phyloP scores from a whole-genome alignment of 441 rosid genomes.

The Populus trichocarpa region DNA sequence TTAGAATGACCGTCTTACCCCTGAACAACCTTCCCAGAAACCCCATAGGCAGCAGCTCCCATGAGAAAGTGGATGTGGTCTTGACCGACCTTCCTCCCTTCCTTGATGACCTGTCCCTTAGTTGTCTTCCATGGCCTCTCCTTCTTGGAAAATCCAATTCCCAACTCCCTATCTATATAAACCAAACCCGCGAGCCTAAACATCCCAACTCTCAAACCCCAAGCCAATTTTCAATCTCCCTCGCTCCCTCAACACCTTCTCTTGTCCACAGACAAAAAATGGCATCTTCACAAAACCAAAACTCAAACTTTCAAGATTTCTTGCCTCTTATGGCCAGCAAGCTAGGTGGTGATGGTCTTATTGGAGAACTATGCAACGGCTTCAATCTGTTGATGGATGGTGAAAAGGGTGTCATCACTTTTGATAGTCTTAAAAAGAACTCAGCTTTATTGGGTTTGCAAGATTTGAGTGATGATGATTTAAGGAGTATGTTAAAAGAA shows the following conservation, averaged over 20 bases:
- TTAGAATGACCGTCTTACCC: conserved; percentile 30
- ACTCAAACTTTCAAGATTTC: conserved; percentile 37
- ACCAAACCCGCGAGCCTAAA: background rate
- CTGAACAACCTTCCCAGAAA: conserved; percentile 32
- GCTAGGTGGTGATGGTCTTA: conserved; percentile 59
- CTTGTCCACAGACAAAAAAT: conserved; percentile 6
- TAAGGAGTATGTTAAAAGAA: conserved; percentile 49
- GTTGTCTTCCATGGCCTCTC: conserved; percentile 54
- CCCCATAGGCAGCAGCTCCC: conserved; percentile 11
- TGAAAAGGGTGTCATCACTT: conserved; percentile 47
- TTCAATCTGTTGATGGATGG: conserved; percentile 52
- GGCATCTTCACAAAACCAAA: conserved; percentile 20
- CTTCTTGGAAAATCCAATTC: conserved; percentile 43
- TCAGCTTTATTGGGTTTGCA: conserved; percentile 49
- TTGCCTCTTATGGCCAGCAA: conserved; percentile 58
- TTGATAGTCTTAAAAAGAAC: conserved; percentile 50
- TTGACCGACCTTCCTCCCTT: conserved; percentile 22
- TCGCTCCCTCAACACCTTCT: background rate
- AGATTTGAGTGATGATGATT: conserved; percentile 45
- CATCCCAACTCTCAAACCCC: background rate
- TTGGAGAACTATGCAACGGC: conserved; percentile 54
- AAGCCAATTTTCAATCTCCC: conserved; percentile 1
- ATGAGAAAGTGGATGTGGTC: conserved; percentile 5
- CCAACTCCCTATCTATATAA: conserved; percentile 13
- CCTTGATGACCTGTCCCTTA: conserved; percentile 35